Evolutionary conservation across 306 rosid species (phyloP).

Genomic region (Ormosia semicastrata): DNA sequence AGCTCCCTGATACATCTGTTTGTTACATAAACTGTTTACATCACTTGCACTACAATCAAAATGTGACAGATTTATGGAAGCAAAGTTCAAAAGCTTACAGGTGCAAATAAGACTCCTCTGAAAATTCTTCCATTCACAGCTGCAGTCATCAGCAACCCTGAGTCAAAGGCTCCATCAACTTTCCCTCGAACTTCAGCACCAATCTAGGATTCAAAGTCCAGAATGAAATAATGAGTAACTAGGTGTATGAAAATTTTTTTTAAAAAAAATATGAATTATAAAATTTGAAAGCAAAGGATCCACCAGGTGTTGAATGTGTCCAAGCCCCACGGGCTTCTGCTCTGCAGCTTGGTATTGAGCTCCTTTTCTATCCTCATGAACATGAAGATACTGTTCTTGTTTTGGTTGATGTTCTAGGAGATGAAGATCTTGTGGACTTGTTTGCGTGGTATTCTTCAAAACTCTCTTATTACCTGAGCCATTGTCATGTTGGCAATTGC

Average conservation of each 20-base stretch:
- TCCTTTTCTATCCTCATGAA: constrained; percentile 35
- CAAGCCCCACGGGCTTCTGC: constrained; percentile 28
- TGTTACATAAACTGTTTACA: not conserved
- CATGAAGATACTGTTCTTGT: constrained; percentile 35
- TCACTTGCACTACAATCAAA: not conserved
- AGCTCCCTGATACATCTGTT: constrained; percentile 51
- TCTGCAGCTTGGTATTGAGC: constrained; percentile 28
- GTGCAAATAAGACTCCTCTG: constrained; percentile 87
- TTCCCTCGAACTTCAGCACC: constrained; percentile 88
- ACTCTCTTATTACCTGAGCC: constrained; percentile 31
- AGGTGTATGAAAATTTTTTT: not conserved
- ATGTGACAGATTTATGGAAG: not conserved
- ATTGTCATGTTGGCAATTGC: constrained; percentile 29
- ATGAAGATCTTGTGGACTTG: constrained; percentile 45
- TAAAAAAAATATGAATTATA: not conserved
- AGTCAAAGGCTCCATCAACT: constrained; percentile 86
- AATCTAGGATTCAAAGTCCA: constrained; percentile 48
- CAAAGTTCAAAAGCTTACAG: constrained; percentile 51
- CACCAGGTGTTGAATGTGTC: constrained; percentile 50
- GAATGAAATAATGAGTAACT: not conserved
- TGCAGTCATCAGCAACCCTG: constrained; percentile 85
- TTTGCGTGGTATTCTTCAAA: constrained; percentile 22
- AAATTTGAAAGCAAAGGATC: not conserved
- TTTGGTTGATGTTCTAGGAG: constrained; percentile 43
- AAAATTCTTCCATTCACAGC: constrained; percentile 66